Base-by-base conservation (phyloP, 805 yeast genomes). In the Nakazawaea ernobii region DNA sequence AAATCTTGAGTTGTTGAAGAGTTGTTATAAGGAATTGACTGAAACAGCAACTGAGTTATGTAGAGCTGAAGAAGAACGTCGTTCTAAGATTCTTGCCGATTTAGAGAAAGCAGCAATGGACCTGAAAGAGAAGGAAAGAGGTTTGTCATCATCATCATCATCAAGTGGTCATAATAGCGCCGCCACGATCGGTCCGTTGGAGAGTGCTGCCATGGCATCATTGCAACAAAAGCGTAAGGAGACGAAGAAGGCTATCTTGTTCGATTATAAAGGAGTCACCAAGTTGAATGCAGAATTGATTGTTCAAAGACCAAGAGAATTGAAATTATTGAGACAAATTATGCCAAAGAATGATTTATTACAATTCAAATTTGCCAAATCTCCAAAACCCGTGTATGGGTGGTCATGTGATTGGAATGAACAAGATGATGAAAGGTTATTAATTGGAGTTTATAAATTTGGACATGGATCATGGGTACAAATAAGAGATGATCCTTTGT, bases 391-490 rank as follows among this genome's bases (percentile, higher is more conserved):
- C 24, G 98, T 90, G 8, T 82, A 81, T 58, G 92, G 86, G 39
- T 94, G 99, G 99, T 77, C 79, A 45, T 87, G 96, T 57, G 81
- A 80, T 28, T 94, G 99, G 99, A 71, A 73, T 2, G 71, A 74
- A 11, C 79, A 73, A 30, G 96, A 94, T 60, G 99, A 94, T 63
- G 86, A 90, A 44, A 86, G 82, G 80, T 72, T 94, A 46, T 64
- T 94, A 51, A 79, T 86, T 32, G 99, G 99, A 53, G 86, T 92
- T 20, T 76, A 78, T 59, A 90, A 88, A 66, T 91, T 91, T 65
- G 99, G 99, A 0, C 91, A 89, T 63, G 98, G 98, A 14, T 83
- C 96, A 1, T 94, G 99, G 99, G 62, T 76, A 2, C 91, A 86
- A 59, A 91, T 94, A 40, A 75, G 99, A 60, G 99, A 94, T 67